Conservation (phyloP, 2,329 filamentous ascomycete genomes). For the Cercospora beticola region DNA sequence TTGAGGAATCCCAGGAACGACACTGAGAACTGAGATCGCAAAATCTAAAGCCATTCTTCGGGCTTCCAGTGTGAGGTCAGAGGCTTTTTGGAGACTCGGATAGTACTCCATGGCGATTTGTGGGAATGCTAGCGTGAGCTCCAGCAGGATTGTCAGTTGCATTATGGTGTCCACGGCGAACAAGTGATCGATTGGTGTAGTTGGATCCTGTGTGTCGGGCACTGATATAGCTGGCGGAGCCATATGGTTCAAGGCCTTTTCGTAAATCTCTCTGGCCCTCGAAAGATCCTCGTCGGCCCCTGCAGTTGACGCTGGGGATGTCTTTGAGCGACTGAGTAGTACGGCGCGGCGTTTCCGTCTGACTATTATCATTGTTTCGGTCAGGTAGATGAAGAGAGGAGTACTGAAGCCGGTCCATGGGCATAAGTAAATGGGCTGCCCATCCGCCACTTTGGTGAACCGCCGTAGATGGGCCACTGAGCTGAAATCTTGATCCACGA, state of each 20-base stretch:
- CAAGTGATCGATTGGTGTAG: slow-evolving; percentile 18
- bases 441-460: slow-evolving; percentile 11
- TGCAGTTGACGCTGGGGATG: not conserved
- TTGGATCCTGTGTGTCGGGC: slow-evolving; percentile 18
- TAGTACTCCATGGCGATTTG: not conserved
- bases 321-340: slow-evolving; percentile 3
- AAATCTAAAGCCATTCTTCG: not conserved
- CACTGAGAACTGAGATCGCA: slow-evolving; percentile 2
- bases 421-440: slow-evolving; percentile 17
- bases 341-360: slow-evolving; percentile 14
- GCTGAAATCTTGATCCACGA: slow-evolving; percentile 15
- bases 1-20: not conserved
- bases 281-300: not conserved
- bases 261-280: slow-evolving; percentile 11
- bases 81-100: not conserved
- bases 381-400: slow-evolving; percentile 17
- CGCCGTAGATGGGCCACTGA: slow-evolving; percentile 12
- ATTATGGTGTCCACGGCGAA: slow-evolving; percentile 17
- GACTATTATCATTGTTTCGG: slow-evolving; percentile 16
- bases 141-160: slow-evolving; percentile 15
- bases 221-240: slow-evolving; percentile 1
- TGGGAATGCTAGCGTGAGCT: slow-evolving; percentile 20
- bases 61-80: not conserved
- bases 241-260: slow-evolving; percentile 4
- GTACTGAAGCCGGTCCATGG: slow-evolving; percentile 21